phyloP scores from a whole-genome alignment of 2,329 filamentous ascomycete genomes.

The Tolypocladium inflatum region DNA sequence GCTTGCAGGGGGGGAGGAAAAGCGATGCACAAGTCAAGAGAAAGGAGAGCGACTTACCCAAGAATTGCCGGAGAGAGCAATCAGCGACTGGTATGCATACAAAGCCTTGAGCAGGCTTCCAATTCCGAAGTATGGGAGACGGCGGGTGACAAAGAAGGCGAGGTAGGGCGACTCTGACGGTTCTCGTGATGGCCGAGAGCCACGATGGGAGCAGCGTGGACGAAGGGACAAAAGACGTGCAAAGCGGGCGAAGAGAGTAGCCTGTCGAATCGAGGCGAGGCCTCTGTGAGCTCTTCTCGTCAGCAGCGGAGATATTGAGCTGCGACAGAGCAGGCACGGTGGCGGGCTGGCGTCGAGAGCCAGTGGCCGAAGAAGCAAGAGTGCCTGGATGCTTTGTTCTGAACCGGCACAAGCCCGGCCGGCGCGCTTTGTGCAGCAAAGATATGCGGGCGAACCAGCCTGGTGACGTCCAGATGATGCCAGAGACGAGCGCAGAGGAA shows the following conservation, averaged over 20 bases:
- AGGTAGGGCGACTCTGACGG: constrained; percentile 5
- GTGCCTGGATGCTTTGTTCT: background rate
- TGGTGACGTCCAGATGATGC: background rate
- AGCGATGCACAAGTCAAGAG: background rate
- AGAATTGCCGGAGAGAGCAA: constrained; percentile 18
- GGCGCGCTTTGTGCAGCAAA: background rate
- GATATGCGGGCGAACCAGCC: background rate
- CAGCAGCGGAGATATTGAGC: background rate
- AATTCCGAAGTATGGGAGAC: constrained; percentile 8
- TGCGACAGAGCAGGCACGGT: background rate
- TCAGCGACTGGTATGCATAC: constrained; percentile 30
- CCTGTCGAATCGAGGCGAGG: background rate
- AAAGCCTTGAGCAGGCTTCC: constrained; percentile 16
- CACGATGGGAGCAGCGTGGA: constrained; percentile 4
- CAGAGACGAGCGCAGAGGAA: background rate
- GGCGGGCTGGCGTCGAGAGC: background rate
- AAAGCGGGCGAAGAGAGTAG: constrained; percentile 1
- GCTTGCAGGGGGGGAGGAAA: background rate
- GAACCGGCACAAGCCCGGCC: background rate
- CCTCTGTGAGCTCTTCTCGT: background rate
- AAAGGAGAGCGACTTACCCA: constrained; percentile 18
- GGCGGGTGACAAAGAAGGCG: constrained; percentile 2
- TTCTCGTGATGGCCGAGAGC: constrained; percentile 5
- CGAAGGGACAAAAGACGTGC: constrained; percentile 2
- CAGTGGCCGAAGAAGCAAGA: background rate